Evolutionary conservation across 2,329 filamentous ascomycete species (phyloP), one percentile per base, ranked within the genome.

Genomic region (Basipetospora chlamydospora): DNA sequence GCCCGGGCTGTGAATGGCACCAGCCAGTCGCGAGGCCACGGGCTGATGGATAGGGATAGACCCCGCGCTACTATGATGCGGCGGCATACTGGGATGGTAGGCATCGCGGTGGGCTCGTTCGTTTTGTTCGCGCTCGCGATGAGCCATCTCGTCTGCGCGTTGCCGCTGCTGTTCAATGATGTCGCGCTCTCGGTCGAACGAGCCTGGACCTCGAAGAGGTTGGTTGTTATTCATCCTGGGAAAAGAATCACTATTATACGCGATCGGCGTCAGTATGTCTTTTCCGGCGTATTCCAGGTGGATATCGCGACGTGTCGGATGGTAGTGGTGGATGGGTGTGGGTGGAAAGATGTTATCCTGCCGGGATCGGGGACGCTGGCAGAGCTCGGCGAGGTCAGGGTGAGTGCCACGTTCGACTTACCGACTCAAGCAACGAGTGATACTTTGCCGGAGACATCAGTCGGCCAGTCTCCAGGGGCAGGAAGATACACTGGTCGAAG

Each of bases 21-120:
- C 80, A 39, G 80, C 61, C 43, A 85, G 66, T 58, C 87, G 67
- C 52, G 86, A 76, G 43, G 88, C 88, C 41, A 95, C 86, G 5
- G 88, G 88, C 56, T 96, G 88, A 58, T 96, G 88, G 48, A 96
- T 79, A 38, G 87, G 85, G 38, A 94, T 83, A 3, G 87, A 85
- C 39, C 80, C 84, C 26, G 83, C 78, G 51, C 83, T 87, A 58
- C 80, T 90, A 56, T 95, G 87, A 51, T 90, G 85, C 18, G 80
- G 76, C 41, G 81, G 70, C 47, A 77, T 79, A 49, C 76, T 77
- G 35, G 74, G 70, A 29, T 79, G 76, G 52, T 72, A 66, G 41
- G 71, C 63, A 44, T 83, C 78, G 52, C 77, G 69, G 45, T 82
- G 77, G 47, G 75, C 67, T 43, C 75, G 59, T 44, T 62, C 58